These are phyloP conservation scores for Apiotrichum veenhuisii DNA, from an alignment of 1,284 basidiomycete genomes.

Conservation along the genomic window DNA sequence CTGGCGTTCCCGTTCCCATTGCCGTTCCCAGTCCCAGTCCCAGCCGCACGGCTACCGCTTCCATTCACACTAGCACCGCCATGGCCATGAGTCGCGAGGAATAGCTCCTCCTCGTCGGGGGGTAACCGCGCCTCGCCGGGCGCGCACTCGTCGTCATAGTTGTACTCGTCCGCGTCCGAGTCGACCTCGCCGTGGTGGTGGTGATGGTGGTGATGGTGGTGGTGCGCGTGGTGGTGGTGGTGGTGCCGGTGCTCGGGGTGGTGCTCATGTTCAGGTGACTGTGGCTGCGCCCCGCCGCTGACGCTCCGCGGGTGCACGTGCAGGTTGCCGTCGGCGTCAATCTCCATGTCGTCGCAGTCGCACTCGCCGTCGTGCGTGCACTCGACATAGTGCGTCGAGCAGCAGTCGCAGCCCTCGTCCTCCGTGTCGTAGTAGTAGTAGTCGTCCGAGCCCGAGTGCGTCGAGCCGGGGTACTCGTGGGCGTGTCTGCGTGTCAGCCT, in stretches of 20 bases:
- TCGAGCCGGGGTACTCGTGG: conserved; percentile 24
- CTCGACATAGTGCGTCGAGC: conserved; percentile 20
- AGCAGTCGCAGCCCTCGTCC: conserved; percentile 31
- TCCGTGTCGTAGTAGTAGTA: conserved; percentile 35
- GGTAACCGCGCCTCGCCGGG: not conserved
- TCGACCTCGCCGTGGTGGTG: conserved; percentile 23
- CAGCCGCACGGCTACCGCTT: not conserved
- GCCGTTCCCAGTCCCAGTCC: not conserved
- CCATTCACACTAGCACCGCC: not conserved
- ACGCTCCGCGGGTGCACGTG: not conserved
- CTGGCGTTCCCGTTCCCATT: not conserved
- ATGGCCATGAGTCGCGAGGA: not conserved
- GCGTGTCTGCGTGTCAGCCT: conserved; percentile 14
- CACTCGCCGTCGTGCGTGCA: conserved; percentile 21
- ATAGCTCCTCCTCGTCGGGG: not conserved
- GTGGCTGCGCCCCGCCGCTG: too few species aligned
- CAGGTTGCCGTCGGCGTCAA: conserved; percentile 8
- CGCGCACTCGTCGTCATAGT: conserved; percentile 1
- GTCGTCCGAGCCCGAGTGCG: conserved; percentile 32
- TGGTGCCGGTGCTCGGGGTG: not conserved
- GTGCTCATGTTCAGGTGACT: too few species aligned
- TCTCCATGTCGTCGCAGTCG: conserved; percentile 15
- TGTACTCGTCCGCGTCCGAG: conserved; percentile 23
- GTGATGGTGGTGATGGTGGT: conserved; percentile 19
- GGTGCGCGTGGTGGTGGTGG: conserved; percentile 12